Conservation (phyloP, 768 basidiomycete species). For the Calocybe indica region DNA sequence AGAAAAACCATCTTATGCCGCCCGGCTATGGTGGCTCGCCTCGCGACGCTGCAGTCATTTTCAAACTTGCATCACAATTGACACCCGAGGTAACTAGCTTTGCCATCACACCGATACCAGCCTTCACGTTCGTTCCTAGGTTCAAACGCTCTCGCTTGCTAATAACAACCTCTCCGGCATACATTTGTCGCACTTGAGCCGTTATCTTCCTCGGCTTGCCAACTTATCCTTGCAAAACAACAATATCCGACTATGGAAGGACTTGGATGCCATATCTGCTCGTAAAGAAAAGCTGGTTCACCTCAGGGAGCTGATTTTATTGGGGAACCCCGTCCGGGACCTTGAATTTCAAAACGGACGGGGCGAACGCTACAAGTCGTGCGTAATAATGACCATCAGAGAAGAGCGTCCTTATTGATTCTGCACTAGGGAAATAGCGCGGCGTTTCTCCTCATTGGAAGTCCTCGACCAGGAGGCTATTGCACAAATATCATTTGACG, state of each 20-base stretch:
- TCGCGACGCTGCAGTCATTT: slow-evolving; percentile 76
- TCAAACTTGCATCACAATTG: slow-evolving; percentile 79
- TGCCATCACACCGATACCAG: background rate
- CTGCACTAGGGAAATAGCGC: slow-evolving; percentile 61
- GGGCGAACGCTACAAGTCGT: slow-evolving; percentile 68
- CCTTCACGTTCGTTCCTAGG: slow-evolving; percentile 29
- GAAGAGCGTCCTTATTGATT: background rate
- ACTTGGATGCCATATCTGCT: slow-evolving; percentile 60
- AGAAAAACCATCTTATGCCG: slow-evolving; percentile 61
- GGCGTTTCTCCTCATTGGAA: slow-evolving; percentile 75
- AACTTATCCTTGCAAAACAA: slow-evolving; percentile 83
- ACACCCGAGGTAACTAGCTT: slow-evolving; percentile 54
- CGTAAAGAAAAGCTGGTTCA: slow-evolving; percentile 53
- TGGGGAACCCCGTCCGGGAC: slow-evolving; percentile 72
- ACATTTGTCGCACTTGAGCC: slow-evolving; percentile 54
- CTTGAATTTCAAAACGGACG: slow-evolving; percentile 49
- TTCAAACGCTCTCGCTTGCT: slow-evolving; percentile 81
- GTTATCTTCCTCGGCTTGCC: slow-evolving; percentile 73
- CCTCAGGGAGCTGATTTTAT: slow-evolving; percentile 67
- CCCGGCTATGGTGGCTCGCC: slow-evolving; percentile 64
- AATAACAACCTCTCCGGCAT: slow-evolving; percentile 60
- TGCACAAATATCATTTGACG: slow-evolving; percentile 74
- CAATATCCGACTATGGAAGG: slow-evolving; percentile 59
- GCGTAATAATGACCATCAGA: slow-evolving; percentile 13
- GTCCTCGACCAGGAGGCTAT: slow-evolving; percentile 84